phyloP scores from a whole-genome alignment of 2,329 filamentous ascomycete species.

The Nigrospora oryzae region DNA sequence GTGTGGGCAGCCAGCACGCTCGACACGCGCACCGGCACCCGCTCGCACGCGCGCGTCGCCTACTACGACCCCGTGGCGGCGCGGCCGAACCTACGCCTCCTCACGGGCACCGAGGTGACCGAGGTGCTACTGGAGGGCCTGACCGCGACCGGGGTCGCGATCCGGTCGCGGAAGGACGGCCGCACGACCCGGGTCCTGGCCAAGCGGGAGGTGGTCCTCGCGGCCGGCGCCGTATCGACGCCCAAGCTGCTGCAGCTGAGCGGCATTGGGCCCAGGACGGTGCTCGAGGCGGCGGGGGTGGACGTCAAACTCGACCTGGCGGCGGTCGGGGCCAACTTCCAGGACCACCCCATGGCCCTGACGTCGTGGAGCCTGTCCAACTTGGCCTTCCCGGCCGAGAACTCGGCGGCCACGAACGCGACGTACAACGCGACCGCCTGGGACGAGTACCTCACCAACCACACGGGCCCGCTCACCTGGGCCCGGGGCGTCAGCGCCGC shows the following conservation, averaged over 20 bases:
- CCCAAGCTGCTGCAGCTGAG: slow-evolving; percentile 29
- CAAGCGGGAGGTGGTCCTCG: slow-evolving; percentile 15
- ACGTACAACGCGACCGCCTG: slow-evolving; percentile 12
- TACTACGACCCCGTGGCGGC: slow-evolving; percentile 2
- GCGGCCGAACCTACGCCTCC: slow-evolving; percentile 2
- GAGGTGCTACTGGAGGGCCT: background rate
- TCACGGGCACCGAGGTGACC: slow-evolving; percentile 1
- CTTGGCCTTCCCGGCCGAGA: slow-evolving; percentile 1
- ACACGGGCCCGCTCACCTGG: slow-evolving; percentile 14
- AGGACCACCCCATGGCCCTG: slow-evolving; percentile 11
- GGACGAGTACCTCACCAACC: slow-evolving; percentile 11
- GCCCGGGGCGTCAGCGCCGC: slow-evolving; percentile 11
- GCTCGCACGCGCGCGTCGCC: slow-evolving; percentile 2
- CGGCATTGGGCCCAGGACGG: slow-evolving; percentile 15
- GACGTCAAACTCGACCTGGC: slow-evolving; percentile 6
- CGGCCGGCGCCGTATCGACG: slow-evolving; percentile 15
- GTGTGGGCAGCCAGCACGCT: background rate
- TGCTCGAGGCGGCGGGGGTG: slow-evolving; percentile 5
- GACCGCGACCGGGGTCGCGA: background rate
- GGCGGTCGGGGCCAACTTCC: slow-evolving; percentile 11
- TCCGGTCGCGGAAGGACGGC: background rate
- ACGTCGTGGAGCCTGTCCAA: slow-evolving; percentile 6
- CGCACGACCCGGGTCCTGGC: slow-evolving; percentile 5
- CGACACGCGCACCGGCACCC: slow-evolving; percentile 1
- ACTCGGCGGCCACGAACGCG: slow-evolving; percentile 6